phyloP scores from a whole-genome alignment of 495 filamentous ascomycete species.

The Ramalina peruviana region DNA sequence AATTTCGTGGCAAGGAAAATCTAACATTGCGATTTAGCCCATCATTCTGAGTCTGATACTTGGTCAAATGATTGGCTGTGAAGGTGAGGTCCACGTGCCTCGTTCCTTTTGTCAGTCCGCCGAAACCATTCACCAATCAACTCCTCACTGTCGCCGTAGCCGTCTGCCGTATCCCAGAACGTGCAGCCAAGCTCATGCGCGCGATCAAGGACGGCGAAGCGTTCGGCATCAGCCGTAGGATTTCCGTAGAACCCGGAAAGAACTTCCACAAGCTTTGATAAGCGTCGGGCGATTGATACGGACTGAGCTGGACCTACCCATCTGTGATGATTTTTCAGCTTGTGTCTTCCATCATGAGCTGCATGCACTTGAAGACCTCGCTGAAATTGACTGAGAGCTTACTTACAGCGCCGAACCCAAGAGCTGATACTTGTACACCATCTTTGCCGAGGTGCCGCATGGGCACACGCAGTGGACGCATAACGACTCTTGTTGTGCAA shows the following conservation, averaged over 20 bases:
- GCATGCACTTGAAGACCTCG: slow-evolving; percentile 10
- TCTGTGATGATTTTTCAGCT: slow-evolving; percentile 10
- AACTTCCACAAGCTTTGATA: not conserved
- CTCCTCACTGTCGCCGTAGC: slow-evolving; percentile 37
- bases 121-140: slow-evolving; percentile 43
- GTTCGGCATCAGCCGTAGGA: slow-evolving; percentile 27
- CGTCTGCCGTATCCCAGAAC: slow-evolving; percentile 26
- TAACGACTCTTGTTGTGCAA: no score
- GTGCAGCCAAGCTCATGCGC: slow-evolving; percentile 28
- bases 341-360: slow-evolving; percentile 3
- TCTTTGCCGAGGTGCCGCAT: slow-evolving; percentile 30
- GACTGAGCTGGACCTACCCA: not conserved
- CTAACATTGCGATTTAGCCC: not conserved
- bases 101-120: slow-evolving; percentile 35
- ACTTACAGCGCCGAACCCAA: slow-evolving; percentile 43
- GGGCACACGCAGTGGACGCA: no score
- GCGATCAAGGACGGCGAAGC: slow-evolving; percentile 37
- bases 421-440: slow-evolving; percentile 34
- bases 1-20: slow-evolving; percentile 51
- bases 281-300: no score
- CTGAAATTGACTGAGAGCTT: slow-evolving; percentile 10
- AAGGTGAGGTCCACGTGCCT: slow-evolving; percentile 11
- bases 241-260: slow-evolving; percentile 23
- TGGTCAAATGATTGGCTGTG: not conserved
- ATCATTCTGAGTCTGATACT: no score